phyloP scores from a whole-genome alignment of 176 grass and related monocot genomes.

The Chrysopogon serrulatus region DNA sequence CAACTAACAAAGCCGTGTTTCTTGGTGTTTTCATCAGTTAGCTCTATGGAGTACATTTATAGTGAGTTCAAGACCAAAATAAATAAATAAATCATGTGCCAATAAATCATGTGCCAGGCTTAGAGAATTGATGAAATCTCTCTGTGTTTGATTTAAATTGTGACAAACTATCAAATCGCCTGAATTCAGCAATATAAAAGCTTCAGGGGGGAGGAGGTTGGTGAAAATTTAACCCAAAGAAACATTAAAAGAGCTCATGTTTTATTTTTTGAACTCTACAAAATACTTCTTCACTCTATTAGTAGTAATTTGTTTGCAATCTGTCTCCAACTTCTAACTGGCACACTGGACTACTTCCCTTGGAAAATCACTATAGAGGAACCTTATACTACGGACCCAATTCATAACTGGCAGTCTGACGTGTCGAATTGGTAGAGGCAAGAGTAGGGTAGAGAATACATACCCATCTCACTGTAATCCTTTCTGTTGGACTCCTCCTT shows the following conservation, averaged over 20 bases:
- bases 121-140: no score
- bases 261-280: background rate
- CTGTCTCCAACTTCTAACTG: background rate
- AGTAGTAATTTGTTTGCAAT: background rate
- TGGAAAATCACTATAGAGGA: background rate
- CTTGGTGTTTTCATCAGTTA: no score
- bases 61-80: no score
- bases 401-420: background rate
- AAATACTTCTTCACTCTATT: background rate
- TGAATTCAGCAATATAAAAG: background rate
- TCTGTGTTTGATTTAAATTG: no score
- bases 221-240: background rate
- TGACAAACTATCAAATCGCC: no score
- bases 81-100: no score
- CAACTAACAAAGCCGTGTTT: no score
- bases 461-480: conserved; percentile 96
- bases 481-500: conserved; percentile 55
- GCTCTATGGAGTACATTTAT: no score
- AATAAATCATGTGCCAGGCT: no score
- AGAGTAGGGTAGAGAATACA: conserved; percentile 10
- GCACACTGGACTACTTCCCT: background rate
- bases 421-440: background rate
- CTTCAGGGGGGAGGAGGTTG: background rate
- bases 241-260: background rate
- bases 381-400: background rate